These are phyloP conservation scores for Globisporangium middletonii DNA, from an alignment of 352 stramenopile species.

Conservation along the genomic window DNA sequence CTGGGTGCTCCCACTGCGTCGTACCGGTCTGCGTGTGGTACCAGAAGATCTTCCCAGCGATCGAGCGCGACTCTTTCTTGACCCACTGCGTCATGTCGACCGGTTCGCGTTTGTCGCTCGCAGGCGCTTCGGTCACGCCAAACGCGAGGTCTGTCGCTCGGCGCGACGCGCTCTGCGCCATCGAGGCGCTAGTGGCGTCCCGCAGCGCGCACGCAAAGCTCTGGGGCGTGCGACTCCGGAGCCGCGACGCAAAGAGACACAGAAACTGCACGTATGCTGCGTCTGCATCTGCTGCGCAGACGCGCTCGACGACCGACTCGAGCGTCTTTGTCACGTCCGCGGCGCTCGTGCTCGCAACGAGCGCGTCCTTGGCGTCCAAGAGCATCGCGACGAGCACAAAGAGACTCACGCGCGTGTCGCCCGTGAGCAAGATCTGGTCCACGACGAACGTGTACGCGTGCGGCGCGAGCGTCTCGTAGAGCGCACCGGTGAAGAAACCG, in stretches of 20 bases:
- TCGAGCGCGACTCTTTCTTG: constrained; percentile 66
- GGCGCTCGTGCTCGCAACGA: constrained; percentile 24
- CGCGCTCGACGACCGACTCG: constrained; percentile 21
- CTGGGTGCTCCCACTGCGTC: constrained; percentile 77
- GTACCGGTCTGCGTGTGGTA: constrained; percentile 69
- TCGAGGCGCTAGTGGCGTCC: constrained; percentile 18
- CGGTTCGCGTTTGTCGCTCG: constrained; percentile 17
- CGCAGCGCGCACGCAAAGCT: constrained; percentile 56
- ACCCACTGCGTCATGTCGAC: constrained; percentile 82
- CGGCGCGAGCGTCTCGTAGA: constrained; percentile 61
- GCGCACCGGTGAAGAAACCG: constrained; percentile 55
- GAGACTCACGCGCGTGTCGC: constrained; percentile 61
- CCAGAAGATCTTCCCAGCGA: constrained; percentile 75
- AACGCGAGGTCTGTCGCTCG: constrained; percentile 58
- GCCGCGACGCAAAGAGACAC: constrained; percentile 48
- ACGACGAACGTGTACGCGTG: constrained; percentile 62
- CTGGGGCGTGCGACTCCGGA: constrained; percentile 56
- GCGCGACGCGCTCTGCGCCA: constrained; percentile 43
- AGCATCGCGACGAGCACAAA: constrained; percentile 65
- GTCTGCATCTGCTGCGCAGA: constrained; percentile 21
- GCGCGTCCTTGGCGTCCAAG: constrained; percentile 31
- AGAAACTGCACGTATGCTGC: constrained; percentile 46
- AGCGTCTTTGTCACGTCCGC: constrained; percentile 41
- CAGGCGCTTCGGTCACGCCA: constrained; percentile 15
- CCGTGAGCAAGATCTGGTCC: constrained; percentile 72